These are phyloP conservation scores for Tremella mesenterica DNA, from an alignment of 768 basidiomycete species.

Conservation along the genomic window DNA sequence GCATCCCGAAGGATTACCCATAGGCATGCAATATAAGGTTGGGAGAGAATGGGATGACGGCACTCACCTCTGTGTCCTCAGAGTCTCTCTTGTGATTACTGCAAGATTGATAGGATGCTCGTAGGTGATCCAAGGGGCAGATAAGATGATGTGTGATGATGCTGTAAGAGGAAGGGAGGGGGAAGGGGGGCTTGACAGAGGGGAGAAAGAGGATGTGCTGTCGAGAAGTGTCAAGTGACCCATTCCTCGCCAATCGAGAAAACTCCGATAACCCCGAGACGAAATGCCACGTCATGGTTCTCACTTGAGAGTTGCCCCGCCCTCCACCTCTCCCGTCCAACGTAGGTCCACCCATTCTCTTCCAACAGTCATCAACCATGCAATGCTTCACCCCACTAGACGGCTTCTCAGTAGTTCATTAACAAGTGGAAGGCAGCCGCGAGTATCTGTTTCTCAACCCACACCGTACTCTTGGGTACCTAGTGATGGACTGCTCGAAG, in stretches of 20 bases:
- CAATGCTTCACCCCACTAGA: too few relatives aligned
- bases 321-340: constrained; percentile 2
- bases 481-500: constrained; percentile 1
- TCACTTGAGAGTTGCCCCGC: too few relatives aligned
- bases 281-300: constrained; percentile 7
- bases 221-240: too few relatives aligned
- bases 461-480: constrained; percentile 35
- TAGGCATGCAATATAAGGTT: not conserved
- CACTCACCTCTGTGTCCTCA: constrained; percentile 1
- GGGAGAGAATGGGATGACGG: not conserved
- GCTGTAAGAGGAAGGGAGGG: not conserved
- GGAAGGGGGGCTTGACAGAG: not conserved
- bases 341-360: not conserved
- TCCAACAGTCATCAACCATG: too few relatives aligned
- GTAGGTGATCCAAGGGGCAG: not conserved
- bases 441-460: constrained; percentile 8
- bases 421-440: too few relatives aligned
- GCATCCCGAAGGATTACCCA: not conserved
- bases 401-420: too few relatives aligned
- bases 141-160: not conserved
- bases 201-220: not conserved
- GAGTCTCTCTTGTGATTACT: not conserved
- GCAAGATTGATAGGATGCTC: not conserved
- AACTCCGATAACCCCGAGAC: constrained; percentile 9
- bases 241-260: constrained; percentile 1